Base-by-base conservation (phyloP, 306 rosid species). In the Boehmeria nivea region DNA sequence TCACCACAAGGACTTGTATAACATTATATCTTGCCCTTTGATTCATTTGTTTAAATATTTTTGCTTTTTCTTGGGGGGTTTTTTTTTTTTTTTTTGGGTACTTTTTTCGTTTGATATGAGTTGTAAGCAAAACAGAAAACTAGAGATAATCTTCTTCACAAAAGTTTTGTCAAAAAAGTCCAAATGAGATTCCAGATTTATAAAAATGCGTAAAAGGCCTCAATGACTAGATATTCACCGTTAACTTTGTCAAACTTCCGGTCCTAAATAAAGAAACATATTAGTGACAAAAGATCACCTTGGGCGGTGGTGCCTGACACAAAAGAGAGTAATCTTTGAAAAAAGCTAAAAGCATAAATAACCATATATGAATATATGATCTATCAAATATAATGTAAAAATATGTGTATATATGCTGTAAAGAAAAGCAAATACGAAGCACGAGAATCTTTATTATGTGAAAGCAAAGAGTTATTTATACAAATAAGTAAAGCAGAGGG, bases 221-320 rank as follows among this genome's bases (percentile, higher is more conserved):
- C 24, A 31, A 27, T 49, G 40, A 63, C 17, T 40, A 27, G 51
- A 39, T 57, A 25, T 42, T 12, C 70, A 17, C 69, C 49, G 73
- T 57, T 45, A 64, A 40, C 81, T 79, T 72, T 51, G 83, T 83
- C 80, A 83, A 80, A 77, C 46, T 46, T 37, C 40, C 61, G 56
- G 69, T 68, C 52, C 48, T 61, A 45, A 67, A 77, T 71, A 77
- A 75, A 61, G 61, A 51, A 40, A 57, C 26, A 8, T 22, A 20
- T 50, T 60, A 18, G 61, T 50, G 61, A 54, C 61, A 63, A 43
- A 37, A 51, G 60, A 49, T 15, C 12, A 36, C 9, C n/a, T 12
- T 24, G 38, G 11, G 15, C 22, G 36, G 42, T 18, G 72, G 76
- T 51, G 64, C 81, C 82, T 82, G 86, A 66, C 81, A 31, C 71